Evolutionary conservation across 768 basidiomycete species (phyloP), one percentile per base, ranked within the genome.

Genomic region (Macrocybe gigantea): DNA sequence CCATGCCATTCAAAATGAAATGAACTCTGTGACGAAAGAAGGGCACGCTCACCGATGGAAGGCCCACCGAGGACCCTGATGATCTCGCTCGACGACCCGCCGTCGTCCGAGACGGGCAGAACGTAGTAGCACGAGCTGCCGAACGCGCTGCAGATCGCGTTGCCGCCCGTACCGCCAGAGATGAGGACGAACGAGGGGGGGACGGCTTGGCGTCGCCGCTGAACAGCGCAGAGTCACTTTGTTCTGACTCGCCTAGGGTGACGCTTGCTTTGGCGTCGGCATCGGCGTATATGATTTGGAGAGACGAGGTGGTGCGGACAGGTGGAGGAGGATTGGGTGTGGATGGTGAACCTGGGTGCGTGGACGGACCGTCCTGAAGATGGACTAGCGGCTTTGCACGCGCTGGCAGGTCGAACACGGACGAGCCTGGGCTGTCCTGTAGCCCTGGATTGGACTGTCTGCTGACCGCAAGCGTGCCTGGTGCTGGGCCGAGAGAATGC

Each of bases 151-250:
- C 90, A 93, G 54, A 97, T 87, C 14, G 88, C 78, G 60, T 97
- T 97, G 42, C 92, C 91, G 37, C 93, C 93, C 33, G 93, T 93
- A n/a, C 93, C 93, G 0, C 93, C 93, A 43, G 91, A 93, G 47
- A 97, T 78, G 43, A 96, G 77, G 6, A 93, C 63, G 60, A 78
- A 86, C 1, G 82, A 78, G 1, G 74, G 45, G 40, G 52, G 38
- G 32, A 7, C 22, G 44, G 43, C 8, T 37, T 31, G n/a, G 3
- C 47, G 9, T 41, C n/a, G 13, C 45, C 33, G 49, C 47, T 36
- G 35, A 22, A 22, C 22, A 22, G 22, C 22, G 22, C 22, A 22
- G 22, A 22, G 22, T 22, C 22, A 22, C 22, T 22, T 22, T 22
- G 22, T 1, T 22, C 22, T 22, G 22, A 22, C 4, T 22, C 22